Evolutionary conservation across 2,329 filamentous ascomycete genomes (phyloP), one percentile per base, ranked within the genome.

Genomic region (Paracorniculantispora psalliotae): DNA sequence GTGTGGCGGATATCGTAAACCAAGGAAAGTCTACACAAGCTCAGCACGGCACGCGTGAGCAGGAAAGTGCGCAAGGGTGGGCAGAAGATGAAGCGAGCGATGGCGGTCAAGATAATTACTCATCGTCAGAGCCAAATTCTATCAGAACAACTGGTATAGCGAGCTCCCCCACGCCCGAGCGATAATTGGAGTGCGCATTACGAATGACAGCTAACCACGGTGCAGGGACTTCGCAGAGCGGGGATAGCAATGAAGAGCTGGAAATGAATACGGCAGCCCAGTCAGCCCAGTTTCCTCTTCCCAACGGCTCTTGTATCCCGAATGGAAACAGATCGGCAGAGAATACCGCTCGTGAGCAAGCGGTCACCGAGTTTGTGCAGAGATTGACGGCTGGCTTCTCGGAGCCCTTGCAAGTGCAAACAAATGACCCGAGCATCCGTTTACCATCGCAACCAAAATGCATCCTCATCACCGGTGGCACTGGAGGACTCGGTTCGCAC

Each of bases 401-500:
- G 17, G 13, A 19, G 39, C 39, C 39, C 13, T n/a, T 43, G 37
- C 8, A 15, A 15, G 33, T 15, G 15, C 33, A 37, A 37, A 37
- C 33, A 15, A 8, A 37, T 37, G 33, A 37, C 33, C 33, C 15
- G 15, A 37, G 15, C 33, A 37, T 8, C 72, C 74, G 0, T 75
- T 68, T 15, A 37, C 8, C 33, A 15, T 37, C 33, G 15, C 17
- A 79, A 8, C n/a, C 39, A 19, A 10, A 43, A 10, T 49, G 51
- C 35, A 37, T 78, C 1, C 60, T 77, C 1, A 64, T 79, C 4
- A 77, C 75, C 2, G 75, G 75, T 6, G 70, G 69, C 0, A 68
- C 74, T 0, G 76, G 76, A 2, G 72, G 73, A 51, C 65, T 78
- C 0, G 76, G 76, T 1, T 51, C 64, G 0, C 73, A 78, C 59